Evolutionary conservation across 345 rosid genomes (phyloP).

Genomic region (Linum lewisii): DNA sequence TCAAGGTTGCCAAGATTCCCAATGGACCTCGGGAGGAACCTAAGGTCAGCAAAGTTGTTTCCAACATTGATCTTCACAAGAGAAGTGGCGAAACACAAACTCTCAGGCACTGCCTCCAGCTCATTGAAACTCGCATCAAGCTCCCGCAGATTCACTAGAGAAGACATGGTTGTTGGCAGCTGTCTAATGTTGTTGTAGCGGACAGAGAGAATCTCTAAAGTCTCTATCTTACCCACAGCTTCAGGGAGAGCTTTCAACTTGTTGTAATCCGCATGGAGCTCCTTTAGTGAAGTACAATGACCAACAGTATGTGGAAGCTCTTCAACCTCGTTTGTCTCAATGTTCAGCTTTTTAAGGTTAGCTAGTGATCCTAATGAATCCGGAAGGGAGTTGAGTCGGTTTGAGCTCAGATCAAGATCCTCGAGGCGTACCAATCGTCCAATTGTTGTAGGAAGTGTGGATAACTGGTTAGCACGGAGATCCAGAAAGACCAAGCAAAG

Average conservation of each 20-base stretch:
- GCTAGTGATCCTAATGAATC: conserved; percentile 64
- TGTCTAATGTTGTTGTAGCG: conserved; percentile 86
- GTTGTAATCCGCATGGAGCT: conserved; percentile 81
- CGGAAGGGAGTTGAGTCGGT: conserved; percentile 51
- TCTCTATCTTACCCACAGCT: conserved; percentile 82
- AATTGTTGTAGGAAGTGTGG: conserved; percentile 53
- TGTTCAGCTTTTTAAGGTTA: conserved; percentile 48
- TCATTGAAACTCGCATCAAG: conserved; percentile 93
- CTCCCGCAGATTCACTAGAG: conserved; percentile 66
- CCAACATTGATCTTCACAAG: conserved; percentile 87
- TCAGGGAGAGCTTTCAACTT: conserved; percentile 94
- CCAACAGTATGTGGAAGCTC: conserved; percentile 81
- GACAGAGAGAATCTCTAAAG: conserved; percentile 62
- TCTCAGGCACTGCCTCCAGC: conserved; percentile 92
- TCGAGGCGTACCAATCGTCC: conserved; percentile 57
- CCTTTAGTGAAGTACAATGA: conserved; percentile 55
- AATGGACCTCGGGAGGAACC: conserved; percentile 70
- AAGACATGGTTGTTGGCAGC: conserved; percentile 84
- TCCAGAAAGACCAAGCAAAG: conserved; percentile 52
- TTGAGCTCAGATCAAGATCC: conserved; percentile 88
- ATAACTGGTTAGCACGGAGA: conserved; percentile 67
- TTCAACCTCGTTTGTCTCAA: conserved; percentile 81
- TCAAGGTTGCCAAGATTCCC: conserved; percentile 93
- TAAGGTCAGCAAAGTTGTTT: conserved; percentile 87
- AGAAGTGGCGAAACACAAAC: conserved; percentile 73